Evolutionary conservation across 495 filamentous ascomycete genomes (phyloP), one percentile per base, ranked within the genome.

Genomic region (Lasiosphaeria miniovina): DNA sequence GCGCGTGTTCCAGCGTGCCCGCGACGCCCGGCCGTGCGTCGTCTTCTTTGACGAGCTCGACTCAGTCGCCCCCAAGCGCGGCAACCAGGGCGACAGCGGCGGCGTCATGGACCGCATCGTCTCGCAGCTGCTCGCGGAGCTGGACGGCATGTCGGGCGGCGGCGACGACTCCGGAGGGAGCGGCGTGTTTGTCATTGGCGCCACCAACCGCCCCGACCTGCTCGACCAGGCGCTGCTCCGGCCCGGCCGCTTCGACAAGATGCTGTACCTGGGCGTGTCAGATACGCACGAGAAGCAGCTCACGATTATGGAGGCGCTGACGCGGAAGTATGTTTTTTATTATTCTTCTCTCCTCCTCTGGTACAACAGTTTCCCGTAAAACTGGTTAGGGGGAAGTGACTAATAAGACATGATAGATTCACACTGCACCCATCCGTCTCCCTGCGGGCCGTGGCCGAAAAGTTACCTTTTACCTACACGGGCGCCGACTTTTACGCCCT

Each of bases 91-190:
- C 49, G 94, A 99, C 71, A 96, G 90, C 57, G 95, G 95, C 50
- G 94, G 94, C 72, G 94, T 99, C 38, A 99, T 98, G 95, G 94
- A 99, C 74, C 87, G 94, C 61, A 98, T 99, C 63, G 94, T 99
- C 49, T 91, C 87, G 68, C 94, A 98, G 80, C 78, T 98, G 41
- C 82, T 98, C 6, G 94, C 94, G 0, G 94, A 98, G 74, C 78
- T 98, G 31, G 94, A 98, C 68, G 94, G 94, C 31, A 98, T 98
- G 94, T 95, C 92, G 46, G 90, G 91, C 64, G 93, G 91, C 54
- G 43, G 92, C 55, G 92, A 93, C 63, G 89, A 89, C 35, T 83
- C 80, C 17, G 85, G 79, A 17, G 89, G 24, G 24, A 24, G 90
- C 33, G 94, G 94, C 34, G 95, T 98, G 12, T 98, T 98, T 69